Base-by-base conservation (phyloP, 176 grass and related monocot genomes). In the Musa schizocarpa region DNA sequence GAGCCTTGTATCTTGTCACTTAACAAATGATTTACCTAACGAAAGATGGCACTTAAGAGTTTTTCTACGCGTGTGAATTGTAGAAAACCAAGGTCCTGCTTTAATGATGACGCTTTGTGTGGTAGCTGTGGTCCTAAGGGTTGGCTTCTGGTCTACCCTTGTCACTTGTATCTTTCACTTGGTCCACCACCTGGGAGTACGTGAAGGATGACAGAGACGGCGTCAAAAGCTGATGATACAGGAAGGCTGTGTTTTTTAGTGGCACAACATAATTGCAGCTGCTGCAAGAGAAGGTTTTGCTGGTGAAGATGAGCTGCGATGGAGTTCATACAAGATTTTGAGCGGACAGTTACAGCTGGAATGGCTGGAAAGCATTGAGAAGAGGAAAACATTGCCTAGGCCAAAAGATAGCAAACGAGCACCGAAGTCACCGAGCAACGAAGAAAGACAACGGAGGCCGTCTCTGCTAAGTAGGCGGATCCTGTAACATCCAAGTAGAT, bases 271-370 rank as follows among this genome's bases (percentile, higher is more conserved):
- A 67, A 82, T 97, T 83, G 94, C 94, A 81, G 82, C 87, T 77
- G 78, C 82, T 22, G 82, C 94, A 59, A 86, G 82, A 75, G 79
- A 80, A 27, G 94, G 94, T 52, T 85, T 75, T 80, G 80, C 74
- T 90, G 90, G 86, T 86, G 89, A 87, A 80, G 74, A 80, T 25
- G 69, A 84, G 58, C 80, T 91, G 25, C 78, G 89, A 27, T 97
- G 94, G 94, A 81, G 88, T 83, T 93, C 90, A 52, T 90, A 91
- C 80, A 90, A 89, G 81, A 85, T 88, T 29, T 81, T 90, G 81
- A 67, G 79, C 23, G 81, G 87, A 74, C 85, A 96, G 63, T 50
- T 90, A 82, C 82, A 68, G 72, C 83, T 67, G 77, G 79, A 92
- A 43, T 92, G 82, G 85, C 27, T 82, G 19, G 85, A 85, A 53